phyloP scores from a whole-genome alignment of 495 filamentous ascomycete species.

The Recurvomyces mirabilis region DNA sequence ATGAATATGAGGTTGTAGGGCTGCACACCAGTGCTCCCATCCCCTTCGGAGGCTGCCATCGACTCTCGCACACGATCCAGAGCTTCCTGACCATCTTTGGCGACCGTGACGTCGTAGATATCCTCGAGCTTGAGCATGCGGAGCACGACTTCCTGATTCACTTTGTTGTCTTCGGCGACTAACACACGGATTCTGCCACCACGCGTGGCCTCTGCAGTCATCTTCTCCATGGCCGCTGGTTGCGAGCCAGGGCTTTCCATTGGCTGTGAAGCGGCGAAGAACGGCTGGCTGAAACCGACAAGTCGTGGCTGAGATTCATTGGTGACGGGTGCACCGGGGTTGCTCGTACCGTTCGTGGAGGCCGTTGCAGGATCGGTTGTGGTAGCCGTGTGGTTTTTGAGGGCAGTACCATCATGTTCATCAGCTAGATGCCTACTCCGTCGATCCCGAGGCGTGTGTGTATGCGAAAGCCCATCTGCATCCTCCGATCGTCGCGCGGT shows the following conservation, averaged over 20 bases:
- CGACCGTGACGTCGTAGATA: slow-evolving; percentile 42
- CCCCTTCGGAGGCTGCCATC: slow-evolving; percentile 51
- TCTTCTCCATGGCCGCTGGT: slow-evolving; percentile 42
- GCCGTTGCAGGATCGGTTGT: slow-evolving; percentile 22
- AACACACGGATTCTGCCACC: slow-evolving; percentile 63
- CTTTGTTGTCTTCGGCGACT: slow-evolving; percentile 90
- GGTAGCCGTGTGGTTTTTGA: slow-evolving; percentile 10
- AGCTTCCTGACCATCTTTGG: slow-evolving; percentile 73
- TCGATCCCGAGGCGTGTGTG: slow-evolving; percentile 8
- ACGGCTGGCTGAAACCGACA: slow-evolving; percentile 74
- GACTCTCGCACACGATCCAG: slow-evolving; percentile 71
- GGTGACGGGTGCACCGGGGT: too few relatives aligned
- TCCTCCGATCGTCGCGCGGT: neutral
- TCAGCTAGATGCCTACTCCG: slow-evolving; percentile 9
- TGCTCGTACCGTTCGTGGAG: too few relatives aligned
- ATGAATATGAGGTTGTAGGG: slow-evolving; percentile 83
- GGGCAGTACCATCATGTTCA: neutral
- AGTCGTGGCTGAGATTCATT: slow-evolving; percentile 57
- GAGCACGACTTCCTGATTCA: slow-evolving; percentile 90
- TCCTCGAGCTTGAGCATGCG: slow-evolving; percentile 61
- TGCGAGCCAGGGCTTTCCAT: slow-evolving; percentile 35
- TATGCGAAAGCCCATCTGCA: too few relatives aligned
- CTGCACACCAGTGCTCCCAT: neutral
- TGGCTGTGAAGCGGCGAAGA: slow-evolving; percentile 56
- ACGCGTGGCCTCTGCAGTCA: slow-evolving; percentile 32